Evolutionary conservation across 768 basidiomycete species (phyloP).

Genomic region (Artomyces pyxidatus): DNA sequence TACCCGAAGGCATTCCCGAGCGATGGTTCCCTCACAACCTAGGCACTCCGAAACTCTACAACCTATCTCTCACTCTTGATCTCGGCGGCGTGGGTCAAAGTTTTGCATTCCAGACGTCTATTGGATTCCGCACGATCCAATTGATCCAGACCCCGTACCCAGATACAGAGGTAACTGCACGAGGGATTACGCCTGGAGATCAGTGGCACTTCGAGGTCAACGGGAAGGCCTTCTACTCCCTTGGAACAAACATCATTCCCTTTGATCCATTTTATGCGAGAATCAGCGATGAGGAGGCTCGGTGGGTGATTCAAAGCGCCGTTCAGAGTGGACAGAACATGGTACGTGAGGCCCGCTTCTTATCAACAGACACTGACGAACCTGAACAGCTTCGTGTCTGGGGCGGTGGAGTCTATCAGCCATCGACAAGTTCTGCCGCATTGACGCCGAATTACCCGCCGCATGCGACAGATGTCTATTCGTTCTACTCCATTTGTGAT

Average conservation of each 20-base stretch:
- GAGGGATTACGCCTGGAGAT: slow-evolving; percentile 50
- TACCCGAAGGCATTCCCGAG: slow-evolving; percentile 37
- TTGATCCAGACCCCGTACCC: slow-evolving; percentile 41
- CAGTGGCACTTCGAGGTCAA: slow-evolving; percentile 55
- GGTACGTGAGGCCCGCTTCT: slow-evolving; percentile 26
- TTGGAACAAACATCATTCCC: slow-evolving; percentile 51
- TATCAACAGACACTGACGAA: neutral
- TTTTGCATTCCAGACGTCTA: slow-evolving; percentile 32
- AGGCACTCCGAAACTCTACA: slow-evolving; percentile 45
- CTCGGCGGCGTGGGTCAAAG: slow-evolving; percentile 11
- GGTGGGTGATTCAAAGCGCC: slow-evolving; percentile 50
- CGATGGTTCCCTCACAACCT: slow-evolving; percentile 50
- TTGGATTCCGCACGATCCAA: slow-evolving; percentile 50
- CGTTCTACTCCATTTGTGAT: slow-evolving; percentile 51
- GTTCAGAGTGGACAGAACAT: slow-evolving; percentile 50
- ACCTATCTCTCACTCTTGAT: slow-evolving; percentile 35
- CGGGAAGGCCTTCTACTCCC: slow-evolving; percentile 44
- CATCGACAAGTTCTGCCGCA: neutral
- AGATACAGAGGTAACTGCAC: slow-evolving; percentile 31
- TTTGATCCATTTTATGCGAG: slow-evolving; percentile 53
- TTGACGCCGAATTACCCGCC: neutral
- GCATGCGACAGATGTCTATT: slow-evolving; percentile 36
- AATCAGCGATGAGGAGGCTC: slow-evolving; percentile 37
- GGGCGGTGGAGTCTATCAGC: slow-evolving; percentile 37
- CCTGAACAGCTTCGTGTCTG: slow-evolving; percentile 43